Base-by-base conservation (phyloP, 148 eudicot genomes). In the Chenopodium berlandieri region DNA sequence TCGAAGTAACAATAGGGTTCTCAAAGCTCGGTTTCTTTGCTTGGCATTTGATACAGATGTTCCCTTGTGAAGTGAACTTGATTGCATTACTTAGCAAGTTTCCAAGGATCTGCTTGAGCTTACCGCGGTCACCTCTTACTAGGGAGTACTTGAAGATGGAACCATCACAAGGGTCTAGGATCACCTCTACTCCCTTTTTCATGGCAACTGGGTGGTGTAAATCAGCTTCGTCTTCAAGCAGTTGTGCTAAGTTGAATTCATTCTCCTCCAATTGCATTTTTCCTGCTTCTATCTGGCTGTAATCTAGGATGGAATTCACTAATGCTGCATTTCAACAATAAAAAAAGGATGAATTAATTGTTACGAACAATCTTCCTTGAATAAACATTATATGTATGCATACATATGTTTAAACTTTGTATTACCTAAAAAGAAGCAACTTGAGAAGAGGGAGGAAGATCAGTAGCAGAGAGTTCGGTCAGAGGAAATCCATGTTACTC, bases 81-180 rank as follows among this genome's bases (percentile, higher is more conserved):
- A 95, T 87, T 0, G 99, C 98, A 80, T 95, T 95, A 83, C 91
- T 92, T 12, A 95, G 64, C 79, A 95, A 78, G 86, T 95, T 95
- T 69, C 70, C 82, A 34, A 95, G 46, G 27, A 95, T 91, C 76
- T 91, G 97, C 77, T 88, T 91, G 5, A 95, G 80, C 81, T 90
- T 95, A 40, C 88, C 86, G 14, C 83, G 76, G 52, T 95, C 99
- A 10, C 99, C 97, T 88, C 78, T 91, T 40, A 91, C 94, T 19
- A 46, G 81, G 67, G 88, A 78, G 75, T 73, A 78, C 31, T 88
- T 86, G 44, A 70, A 78, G 75, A 91, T 66, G 56, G 94, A 89
- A 19, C 90, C 90, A 83, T 95, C 95, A 71, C 83, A 80, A 64
- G 88, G 91, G 81, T 95, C 98, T 78, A 94, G 77, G 22, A 95